phyloP scores from a whole-genome alignment of 495 filamentous ascomycete species.

The Aspergillus mulundensis region DNA sequence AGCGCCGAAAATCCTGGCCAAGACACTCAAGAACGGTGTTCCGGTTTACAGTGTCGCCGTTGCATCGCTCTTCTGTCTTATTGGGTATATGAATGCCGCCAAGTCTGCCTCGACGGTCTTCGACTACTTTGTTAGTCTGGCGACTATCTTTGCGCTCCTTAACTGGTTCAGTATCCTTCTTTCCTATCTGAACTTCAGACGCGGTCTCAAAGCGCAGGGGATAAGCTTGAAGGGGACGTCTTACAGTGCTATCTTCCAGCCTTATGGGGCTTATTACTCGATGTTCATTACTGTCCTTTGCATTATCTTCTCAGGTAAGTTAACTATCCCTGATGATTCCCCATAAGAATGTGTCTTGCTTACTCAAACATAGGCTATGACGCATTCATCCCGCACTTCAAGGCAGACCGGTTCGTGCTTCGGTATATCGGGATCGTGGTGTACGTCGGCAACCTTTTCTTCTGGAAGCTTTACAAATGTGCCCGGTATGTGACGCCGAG shows the following conservation, averaged over 20 bases:
- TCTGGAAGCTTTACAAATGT: background rate
- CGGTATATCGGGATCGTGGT: slow-evolving; percentile 7
- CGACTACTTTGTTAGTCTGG: background rate
- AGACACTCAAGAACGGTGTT: background rate
- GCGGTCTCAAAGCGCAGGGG: background rate
- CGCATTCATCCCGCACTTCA: slow-evolving; percentile 1
- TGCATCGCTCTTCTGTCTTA: background rate
- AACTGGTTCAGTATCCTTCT: slow-evolving; percentile 12
- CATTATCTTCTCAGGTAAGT: slow-evolving; percentile 7
- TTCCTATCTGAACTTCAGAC: slow-evolving; percentile 5
- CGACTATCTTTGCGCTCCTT: background rate
- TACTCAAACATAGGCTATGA: background rate
- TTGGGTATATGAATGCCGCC: background rate
- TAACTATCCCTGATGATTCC: background rate
- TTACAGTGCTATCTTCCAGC: background rate
- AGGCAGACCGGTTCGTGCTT: background rate
- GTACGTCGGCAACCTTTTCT: background rate
- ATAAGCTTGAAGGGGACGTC: background rate
- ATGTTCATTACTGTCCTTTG: slow-evolving; percentile 5
- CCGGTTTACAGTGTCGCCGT: background rate
- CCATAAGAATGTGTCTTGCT: background rate
- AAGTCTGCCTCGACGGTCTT: background rate
- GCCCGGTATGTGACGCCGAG: background rate
- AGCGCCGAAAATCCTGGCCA: background rate
- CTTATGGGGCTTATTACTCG: background rate